These are phyloP conservation scores for Syncephalastrum contaminatum DNA, from an alignment of 371 early-diverging fungal species.

Conservation along the genomic window DNA sequence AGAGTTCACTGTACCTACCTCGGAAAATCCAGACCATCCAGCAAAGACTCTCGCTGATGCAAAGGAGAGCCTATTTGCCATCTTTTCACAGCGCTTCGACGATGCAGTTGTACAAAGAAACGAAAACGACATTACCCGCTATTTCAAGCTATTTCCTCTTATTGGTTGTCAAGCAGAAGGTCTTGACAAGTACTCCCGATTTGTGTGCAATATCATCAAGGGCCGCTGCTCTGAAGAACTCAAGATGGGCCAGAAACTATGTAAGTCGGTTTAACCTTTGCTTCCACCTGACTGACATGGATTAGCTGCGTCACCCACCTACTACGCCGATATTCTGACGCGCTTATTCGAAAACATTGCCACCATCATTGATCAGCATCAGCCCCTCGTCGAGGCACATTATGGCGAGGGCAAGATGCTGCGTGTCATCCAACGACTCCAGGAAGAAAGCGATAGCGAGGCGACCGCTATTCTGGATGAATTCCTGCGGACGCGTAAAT, in stretches of 20 bases:
- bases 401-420: constrained; percentile 89
- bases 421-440: constrained; percentile 80
- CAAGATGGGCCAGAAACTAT: constrained; percentile 38
- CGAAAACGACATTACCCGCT: constrained; percentile 76
- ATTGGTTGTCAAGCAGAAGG: constrained; percentile 82
- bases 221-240: constrained; percentile 70
- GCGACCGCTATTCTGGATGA: constrained; percentile 73
- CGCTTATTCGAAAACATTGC: constrained; percentile 88
- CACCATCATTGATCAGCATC: constrained; percentile 80
- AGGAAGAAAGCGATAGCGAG: constrained; percentile 84
- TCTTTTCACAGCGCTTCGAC: constrained; percentile 79
- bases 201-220: constrained; percentile 77
- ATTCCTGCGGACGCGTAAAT: constrained; percentile 50
- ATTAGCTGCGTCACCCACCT: constrained; percentile 27
- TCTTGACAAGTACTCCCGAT: constrained; percentile 81
- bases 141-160: constrained; percentile 87
- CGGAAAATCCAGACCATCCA: constrained; percentile 66
- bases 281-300: background rate
- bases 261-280: background rate
- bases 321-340: constrained; percentile 75
- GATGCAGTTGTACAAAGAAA: constrained; percentile 68
- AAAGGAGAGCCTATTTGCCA: constrained; percentile 60
- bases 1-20: constrained; percentile 66
- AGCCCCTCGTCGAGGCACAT: constrained; percentile 74
- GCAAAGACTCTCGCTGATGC: constrained; percentile 61